phyloP scores from a whole-genome alignment of 73 alveolate species.

The Symbiodinium pilosum region DNA sequence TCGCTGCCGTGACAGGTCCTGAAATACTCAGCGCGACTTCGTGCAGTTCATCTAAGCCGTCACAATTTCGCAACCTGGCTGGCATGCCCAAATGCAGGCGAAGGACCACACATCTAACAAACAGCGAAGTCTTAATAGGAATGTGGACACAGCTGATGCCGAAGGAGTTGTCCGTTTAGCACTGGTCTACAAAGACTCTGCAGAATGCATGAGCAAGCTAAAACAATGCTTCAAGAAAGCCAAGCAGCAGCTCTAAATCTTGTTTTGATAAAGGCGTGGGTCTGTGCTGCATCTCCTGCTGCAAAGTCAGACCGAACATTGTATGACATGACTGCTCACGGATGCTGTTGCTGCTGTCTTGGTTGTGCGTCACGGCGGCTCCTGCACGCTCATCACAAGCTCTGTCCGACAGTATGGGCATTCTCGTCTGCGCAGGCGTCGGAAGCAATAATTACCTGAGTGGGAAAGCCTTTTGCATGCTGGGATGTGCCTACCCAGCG shows the following conservation, averaged over 20 bases:
- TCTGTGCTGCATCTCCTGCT: neutral
- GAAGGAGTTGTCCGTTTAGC: too few species aligned
- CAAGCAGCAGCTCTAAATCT: neutral
- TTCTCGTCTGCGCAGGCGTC: neutral
- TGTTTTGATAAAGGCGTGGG: neutral
- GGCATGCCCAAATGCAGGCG: too few species aligned
- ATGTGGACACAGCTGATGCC: too few species aligned
- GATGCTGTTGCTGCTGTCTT: too few species aligned
- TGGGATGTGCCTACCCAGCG: too few species aligned
- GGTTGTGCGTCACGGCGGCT: neutral
- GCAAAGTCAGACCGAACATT: neutral
- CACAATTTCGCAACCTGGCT: conserved; percentile 14
- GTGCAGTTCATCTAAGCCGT: neutral
- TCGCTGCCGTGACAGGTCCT: neutral
- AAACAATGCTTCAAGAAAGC: neutral
- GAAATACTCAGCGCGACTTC: neutral
- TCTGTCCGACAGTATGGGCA: conserved; percentile 9
- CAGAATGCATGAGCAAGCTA: too few species aligned
- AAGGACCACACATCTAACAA: too few species aligned
- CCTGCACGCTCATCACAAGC: neutral
- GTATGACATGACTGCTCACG: neutral
- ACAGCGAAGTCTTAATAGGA: too few species aligned
- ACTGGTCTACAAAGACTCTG: too few species aligned
- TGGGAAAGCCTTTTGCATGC: neutral
- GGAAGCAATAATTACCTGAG: neutral